phyloP scores from a whole-genome alignment of 2,329 filamentous ascomycete species.

The Clonostachys chloroleuca region DNA sequence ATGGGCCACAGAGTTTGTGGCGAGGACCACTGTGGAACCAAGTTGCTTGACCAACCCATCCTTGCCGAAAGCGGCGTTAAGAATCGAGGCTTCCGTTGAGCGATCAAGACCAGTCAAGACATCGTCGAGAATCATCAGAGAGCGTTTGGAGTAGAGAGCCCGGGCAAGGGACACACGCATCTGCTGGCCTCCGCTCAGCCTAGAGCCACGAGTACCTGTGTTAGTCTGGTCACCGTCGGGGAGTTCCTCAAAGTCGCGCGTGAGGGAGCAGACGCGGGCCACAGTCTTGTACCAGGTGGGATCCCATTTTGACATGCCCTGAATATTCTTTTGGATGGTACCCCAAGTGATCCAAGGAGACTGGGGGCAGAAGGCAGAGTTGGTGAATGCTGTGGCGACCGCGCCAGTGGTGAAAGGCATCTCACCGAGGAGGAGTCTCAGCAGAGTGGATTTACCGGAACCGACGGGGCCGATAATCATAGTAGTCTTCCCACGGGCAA shows the following conservation, averaged over 20 bases:
- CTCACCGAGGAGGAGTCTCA: conserved; percentile 11
- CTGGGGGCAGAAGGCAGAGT: conserved; percentile 7
- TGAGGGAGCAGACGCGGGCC: conserved; percentile 22
- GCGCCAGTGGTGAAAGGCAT: conserved; percentile 3
- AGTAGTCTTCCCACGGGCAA: no score
- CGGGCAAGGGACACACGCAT: conserved; percentile 26
- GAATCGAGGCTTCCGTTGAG: conserved; percentile 13
- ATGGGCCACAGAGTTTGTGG: background rate
- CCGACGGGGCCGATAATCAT: conserved; percentile 6
- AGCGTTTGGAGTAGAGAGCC: conserved; percentile 17
- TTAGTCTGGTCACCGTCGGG: conserved; percentile 23
- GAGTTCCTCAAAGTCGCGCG: conserved; percentile 21
- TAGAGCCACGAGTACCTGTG: conserved; percentile 32
- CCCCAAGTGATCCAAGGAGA: conserved; percentile 11
- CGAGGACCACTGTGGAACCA: conserved; percentile 10
- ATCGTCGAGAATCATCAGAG: conserved; percentile 18
- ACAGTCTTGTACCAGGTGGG: conserved; percentile 19
- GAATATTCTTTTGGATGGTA: conserved; percentile 14
- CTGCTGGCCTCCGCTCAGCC: conserved; percentile 37
- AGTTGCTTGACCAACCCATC: conserved; percentile 11
- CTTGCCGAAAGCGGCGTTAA: conserved; percentile 11
- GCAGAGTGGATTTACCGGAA: conserved; percentile 10
- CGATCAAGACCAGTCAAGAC: conserved; percentile 23
- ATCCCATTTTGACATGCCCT: conserved; percentile 14
- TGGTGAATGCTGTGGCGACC: conserved; percentile 5